Evolutionary conservation across 306 rosid species (phyloP).

Genomic region (Begonia loranthoides): DNA sequence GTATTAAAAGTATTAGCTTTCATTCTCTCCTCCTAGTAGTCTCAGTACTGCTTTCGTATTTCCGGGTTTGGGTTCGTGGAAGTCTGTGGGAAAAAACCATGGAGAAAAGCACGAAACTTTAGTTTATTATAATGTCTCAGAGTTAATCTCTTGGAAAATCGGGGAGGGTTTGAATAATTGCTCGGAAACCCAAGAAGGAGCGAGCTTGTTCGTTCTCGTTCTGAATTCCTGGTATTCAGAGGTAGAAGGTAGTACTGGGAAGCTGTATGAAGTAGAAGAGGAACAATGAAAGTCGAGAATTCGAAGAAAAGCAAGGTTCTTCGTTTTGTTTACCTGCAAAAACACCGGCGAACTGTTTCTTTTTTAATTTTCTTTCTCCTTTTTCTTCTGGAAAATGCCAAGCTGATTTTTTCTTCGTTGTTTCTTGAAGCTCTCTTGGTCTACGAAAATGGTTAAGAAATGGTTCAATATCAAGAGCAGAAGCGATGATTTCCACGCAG

Average conservation of each 20-base stretch:
- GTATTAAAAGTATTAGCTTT: no score
- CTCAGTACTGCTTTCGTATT: conserved; percentile 27
- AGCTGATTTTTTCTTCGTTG: conserved; percentile 33
- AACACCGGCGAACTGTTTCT: no score
- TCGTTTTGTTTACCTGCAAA: conserved; percentile 9
- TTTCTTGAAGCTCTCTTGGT: conserved; percentile 90
- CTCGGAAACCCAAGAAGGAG: conserved; percentile 4
- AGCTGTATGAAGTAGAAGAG: conserved; percentile 61
- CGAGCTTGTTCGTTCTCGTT: neutral
- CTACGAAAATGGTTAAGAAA: conserved; percentile 97
- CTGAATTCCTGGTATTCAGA: conserved; percentile 17
- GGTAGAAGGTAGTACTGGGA: conserved; percentile 10
- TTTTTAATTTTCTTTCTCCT: conserved; percentile 10
- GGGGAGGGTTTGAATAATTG: conserved; percentile 10
- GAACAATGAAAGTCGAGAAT: conserved; percentile 81
- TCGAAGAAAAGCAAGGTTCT: conserved; percentile 82
- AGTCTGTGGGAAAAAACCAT: no score
- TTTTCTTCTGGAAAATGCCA: conserved; percentile 13
- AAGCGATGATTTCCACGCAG: conserved; percentile 60
- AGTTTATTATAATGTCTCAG: conserved; percentile 8
- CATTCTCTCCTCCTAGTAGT: conserved; percentile 21
- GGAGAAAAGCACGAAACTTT: conserved; percentile 6
- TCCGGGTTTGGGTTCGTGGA: conserved; percentile 19
- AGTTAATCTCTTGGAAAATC: conserved; percentile 2
- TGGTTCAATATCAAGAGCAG: conserved; percentile 91